Conservation (phyloP, 2,329 filamentous ascomycete species). For the Orbilia quercus region DNA sequence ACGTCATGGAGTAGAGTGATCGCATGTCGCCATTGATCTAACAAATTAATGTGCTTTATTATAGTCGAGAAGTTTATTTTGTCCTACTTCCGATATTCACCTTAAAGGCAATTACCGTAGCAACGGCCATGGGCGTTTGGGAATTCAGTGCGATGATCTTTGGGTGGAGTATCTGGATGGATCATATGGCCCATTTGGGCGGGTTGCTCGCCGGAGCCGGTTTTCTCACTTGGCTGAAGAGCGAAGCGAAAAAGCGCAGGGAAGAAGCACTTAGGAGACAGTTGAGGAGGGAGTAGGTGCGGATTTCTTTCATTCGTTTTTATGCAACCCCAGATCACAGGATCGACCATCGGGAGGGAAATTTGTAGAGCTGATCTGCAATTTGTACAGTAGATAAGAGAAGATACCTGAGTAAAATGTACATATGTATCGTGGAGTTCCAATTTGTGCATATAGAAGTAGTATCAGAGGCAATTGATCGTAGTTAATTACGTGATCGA, state of each 20-base stretch:
- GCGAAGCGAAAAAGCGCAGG: slow-evolving; percentile 57
- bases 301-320: not conserved
- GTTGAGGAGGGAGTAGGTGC: slow-evolving; percentile 53
- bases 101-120: slow-evolving; percentile 66
- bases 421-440: no score
- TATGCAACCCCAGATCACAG: not conserved
- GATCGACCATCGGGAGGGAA: not conserved
- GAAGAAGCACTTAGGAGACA: slow-evolving; percentile 58
- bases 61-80: slow-evolving; percentile 68
- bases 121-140: slow-evolving; percentile 69
- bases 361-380: not conserved
- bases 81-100: slow-evolving; percentile 65
- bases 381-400: no score
- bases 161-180: slow-evolving; percentile 60
- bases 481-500: no score
- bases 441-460: no score
- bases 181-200: slow-evolving; percentile 63
- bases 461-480: no score
- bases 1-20: no score
- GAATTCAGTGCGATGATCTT: slow-evolving; percentile 60
- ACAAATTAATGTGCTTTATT: slow-evolving; percentile 68
- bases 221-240: slow-evolving; percentile 57
- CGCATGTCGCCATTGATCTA: no score
- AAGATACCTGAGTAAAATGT: no score
- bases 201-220: slow-evolving; percentile 62